A percentile compares a stretch with the other conserved stretches of the same genome.
These are phyloP conservation scores for Ogataea ganodermae DNA, from an alignment of 805 yeast genomes.

Conservation along the genomic window DNA sequence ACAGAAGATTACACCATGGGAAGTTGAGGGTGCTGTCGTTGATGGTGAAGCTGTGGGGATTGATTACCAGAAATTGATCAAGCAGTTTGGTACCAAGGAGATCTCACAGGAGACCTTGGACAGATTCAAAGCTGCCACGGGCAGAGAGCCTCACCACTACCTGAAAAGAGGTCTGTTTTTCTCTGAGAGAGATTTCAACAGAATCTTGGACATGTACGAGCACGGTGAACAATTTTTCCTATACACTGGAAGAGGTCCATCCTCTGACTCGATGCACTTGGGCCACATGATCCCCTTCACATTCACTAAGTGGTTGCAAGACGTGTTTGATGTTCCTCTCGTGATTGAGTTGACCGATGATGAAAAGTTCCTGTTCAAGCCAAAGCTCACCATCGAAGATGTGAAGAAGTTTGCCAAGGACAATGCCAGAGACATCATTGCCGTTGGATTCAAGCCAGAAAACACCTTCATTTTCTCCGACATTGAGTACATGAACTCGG, in stretches of 20 bases:
- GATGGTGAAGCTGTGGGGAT: slow-evolving; percentile 90
- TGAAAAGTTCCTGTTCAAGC: slow-evolving; percentile 95
- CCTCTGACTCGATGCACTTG: slow-evolving; percentile 90
- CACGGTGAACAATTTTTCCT: slow-evolving; percentile 93
- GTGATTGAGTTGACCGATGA: slow-evolving; percentile 95
- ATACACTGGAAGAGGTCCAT: slow-evolving; percentile 97
- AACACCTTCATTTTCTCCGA: slow-evolving; percentile 96
- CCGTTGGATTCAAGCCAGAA: slow-evolving; percentile 92
- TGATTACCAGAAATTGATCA: slow-evolving; percentile 86
- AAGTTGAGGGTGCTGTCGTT: slow-evolving; percentile 96
- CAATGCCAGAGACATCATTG: slow-evolving; percentile 89
- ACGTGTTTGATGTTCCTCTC: slow-evolving; percentile 93
- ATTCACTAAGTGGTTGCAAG: slow-evolving; percentile 97
- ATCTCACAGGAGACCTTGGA: slow-evolving; percentile 70
- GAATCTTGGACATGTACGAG: slow-evolving; percentile 85
- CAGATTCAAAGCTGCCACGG: slow-evolving; percentile 81
- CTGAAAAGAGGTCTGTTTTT: slow-evolving; percentile 90
- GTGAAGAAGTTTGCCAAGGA: slow-evolving; percentile 78
- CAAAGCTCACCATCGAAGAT: slow-evolving; percentile 81
- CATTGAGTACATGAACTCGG: slow-evolving; percentile 88
- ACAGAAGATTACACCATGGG: slow-evolving; percentile 93
- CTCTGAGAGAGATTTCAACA: slow-evolving; percentile 80
- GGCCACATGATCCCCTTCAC: slow-evolving; percentile 96
- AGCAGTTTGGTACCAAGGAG: slow-evolving; percentile 81
- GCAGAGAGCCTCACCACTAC: slow-evolving; percentile 87